Evolutionary conservation across 441 rosid species (phyloP), one percentile per base, ranked within the genome.

Genomic region (Mallotus repandus): DNA sequence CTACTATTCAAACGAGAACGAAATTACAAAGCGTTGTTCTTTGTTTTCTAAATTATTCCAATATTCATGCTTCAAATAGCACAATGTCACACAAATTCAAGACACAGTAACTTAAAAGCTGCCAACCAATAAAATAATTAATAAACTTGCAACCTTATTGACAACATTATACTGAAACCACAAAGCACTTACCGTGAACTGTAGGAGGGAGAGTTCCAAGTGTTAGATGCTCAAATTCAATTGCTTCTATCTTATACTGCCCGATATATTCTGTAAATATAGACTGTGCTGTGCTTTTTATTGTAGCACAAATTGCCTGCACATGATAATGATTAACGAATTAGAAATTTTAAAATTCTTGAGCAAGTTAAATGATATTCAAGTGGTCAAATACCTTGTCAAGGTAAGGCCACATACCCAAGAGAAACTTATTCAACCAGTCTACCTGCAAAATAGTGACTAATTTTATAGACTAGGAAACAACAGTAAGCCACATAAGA

Each of bases 171-270:
- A 15, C 16, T 25, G 6, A 9, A 45, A 55, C 25, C 62, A 38
- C 22, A 49, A 69, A 48, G 22, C 5, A 52, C 46, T 16, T 77
- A 86, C 99, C 99, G 9, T 91, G 87, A 81, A 92, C 25, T 48
- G 72, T 76, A 0, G 95, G 97, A 35, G 99, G 95, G 80, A 92
- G 84, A 58, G 89, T 76, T 78, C 99, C 99, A 4, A 95, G 96
- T 64, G 85, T 89, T 77, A 92, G 59, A 22, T 70, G 80, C 65
- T 91, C 87, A 43, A 90, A 90, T 77, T 87, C 90, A 38, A 95
- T 84, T 16, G 88, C 80, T 75, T 89, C 81, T 45, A 95, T 85
- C 68, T 71, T 80, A 77, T 79, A 91, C 72, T 77, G 83, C 63
- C 90, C 92, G 48, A 84, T 75, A 72, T 91, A 90, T 75, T 91